Conservation (phyloP, 2,329 filamentous ascomycete species). For the Plenodomus biglobosus region DNA sequence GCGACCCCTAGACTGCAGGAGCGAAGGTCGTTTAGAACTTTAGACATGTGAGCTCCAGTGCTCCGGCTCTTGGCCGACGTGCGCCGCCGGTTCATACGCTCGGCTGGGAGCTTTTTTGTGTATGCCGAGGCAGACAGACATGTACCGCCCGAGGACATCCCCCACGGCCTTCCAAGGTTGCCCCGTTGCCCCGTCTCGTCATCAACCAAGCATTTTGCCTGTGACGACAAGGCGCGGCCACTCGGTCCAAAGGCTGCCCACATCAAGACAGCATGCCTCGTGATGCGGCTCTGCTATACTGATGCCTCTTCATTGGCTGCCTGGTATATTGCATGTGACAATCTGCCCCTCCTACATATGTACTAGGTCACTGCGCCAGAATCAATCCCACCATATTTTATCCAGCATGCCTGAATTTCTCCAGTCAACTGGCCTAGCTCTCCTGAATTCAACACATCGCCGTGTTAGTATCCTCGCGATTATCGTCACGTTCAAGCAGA, state of each 20-base stretch:
- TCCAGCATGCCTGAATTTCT: no score
- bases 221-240: neutral
- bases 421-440: no score
- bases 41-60: constrained; percentile 31
- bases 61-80: constrained; percentile 28
- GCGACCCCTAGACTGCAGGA: neutral
- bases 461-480: no score
- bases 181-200: neutral
- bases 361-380: no score
- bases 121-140: constrained; percentile 19
- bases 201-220: neutral
- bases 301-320: neutral
- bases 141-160: neutral
- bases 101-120: constrained; percentile 13
- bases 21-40: constrained; percentile 13
- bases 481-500: no score
- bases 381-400: no score
- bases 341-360: neutral
- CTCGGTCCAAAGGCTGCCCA: constrained; percentile 2
- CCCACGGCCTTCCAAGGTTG: neutral
- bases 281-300: neutral
- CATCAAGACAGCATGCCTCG: neutral
- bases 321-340: neutral
- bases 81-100: constrained; percentile 8
- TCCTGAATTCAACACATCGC: no score